Base-by-base conservation (phyloP, 768 basidiomycete species). In the Lactarius hengduanensis region DNA sequence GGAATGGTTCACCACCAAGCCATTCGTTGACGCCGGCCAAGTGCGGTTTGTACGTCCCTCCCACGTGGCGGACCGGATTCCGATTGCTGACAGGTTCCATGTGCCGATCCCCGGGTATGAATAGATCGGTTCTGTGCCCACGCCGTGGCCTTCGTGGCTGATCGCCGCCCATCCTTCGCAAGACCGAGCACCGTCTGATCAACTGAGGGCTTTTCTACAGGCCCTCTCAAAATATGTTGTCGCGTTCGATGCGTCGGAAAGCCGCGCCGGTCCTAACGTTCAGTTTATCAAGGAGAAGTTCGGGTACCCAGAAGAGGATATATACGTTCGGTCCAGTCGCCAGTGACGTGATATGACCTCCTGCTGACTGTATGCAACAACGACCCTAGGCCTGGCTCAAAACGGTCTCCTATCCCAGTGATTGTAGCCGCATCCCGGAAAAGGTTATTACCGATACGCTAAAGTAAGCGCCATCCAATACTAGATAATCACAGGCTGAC, bases 91-190 rank as follows among this genome's bases (percentile, higher is more conserved):
- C 28, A 6, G 10, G 20, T 1, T 43, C 41, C 22, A 36, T n/a
- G 15, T 16, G 6, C n/a, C 32, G 32, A 57, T 40, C 10, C 26
- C 26, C 30, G 2, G 18, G 22, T 28, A 1, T 45, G 30, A 28
- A 45, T 63, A 93, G 91, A 92, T 94, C 69, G 90, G 91, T 16
- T 87, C 89, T 10, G 88, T 93, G 6, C 88, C 88, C 43, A 98
- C 96, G 0, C 96, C 96, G 0, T 99, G 96, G 96, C 92, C 95
- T 16, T 96, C 94, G 0, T 99, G 96, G 96, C 78, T 92, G 65
- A 92, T 98, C 72, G 96, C 92, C 30, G 93, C 93, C 9, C 90
- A 93, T 69, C 89, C 89, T 0, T 80, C 81, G 15, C 72, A 81
- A 20, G 76, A 80, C n/a, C 83, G 89, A 18, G 85, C 88, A 34